phyloP scores from a whole-genome alignment of 805 yeast genomes.

The Saccharomycopsis lassenensis region DNA sequence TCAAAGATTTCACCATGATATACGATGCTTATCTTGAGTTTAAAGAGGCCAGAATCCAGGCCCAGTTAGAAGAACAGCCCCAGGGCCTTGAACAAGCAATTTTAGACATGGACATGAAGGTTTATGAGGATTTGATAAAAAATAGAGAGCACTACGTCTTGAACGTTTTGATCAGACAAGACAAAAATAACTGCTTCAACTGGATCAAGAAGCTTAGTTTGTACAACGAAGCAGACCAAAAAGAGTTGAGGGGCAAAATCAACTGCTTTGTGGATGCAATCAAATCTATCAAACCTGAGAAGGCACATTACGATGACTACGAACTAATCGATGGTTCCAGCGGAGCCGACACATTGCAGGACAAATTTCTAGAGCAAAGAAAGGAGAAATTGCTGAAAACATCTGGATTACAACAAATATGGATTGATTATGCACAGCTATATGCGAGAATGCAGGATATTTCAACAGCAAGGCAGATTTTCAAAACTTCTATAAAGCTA shows the following conservation, averaged over 20 bases:
- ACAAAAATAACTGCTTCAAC: constrained; percentile 45
- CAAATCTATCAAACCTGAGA: constrained; percentile 49
- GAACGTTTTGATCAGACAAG: constrained; percentile 55
- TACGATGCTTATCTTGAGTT: constrained; percentile 55
- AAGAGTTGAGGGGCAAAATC: constrained; percentile 33
- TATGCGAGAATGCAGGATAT: constrained; percentile 48
- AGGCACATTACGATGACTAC: constrained; percentile 25
- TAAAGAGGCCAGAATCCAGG: constrained; percentile 38
- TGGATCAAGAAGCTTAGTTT: constrained; percentile 60
- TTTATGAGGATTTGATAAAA: constrained; percentile 46
- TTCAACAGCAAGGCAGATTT: constrained; percentile 49
- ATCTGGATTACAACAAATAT: constrained; percentile 42
- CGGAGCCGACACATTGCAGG: not conserved
- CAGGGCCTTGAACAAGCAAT: constrained; percentile 21
- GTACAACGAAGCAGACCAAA: constrained; percentile 28
- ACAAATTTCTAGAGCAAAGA: constrained; percentile 3
- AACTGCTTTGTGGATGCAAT: constrained; percentile 58
- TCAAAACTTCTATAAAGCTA: constrained; percentile 55
- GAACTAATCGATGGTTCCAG: too few species aligned
- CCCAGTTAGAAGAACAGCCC: constrained; percentile 17
- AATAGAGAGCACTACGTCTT: constrained; percentile 47
- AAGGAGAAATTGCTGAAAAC: constrained; percentile 20
- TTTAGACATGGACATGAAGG: constrained; percentile 34
- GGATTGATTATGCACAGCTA: constrained; percentile 59
- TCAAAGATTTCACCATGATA: constrained; percentile 50